Percentiles rank a stretch among this genome's conserved stretches.
Conservation (phyloP, 169 alveolate genomes). For the Blepharisma undulans region DNA sequence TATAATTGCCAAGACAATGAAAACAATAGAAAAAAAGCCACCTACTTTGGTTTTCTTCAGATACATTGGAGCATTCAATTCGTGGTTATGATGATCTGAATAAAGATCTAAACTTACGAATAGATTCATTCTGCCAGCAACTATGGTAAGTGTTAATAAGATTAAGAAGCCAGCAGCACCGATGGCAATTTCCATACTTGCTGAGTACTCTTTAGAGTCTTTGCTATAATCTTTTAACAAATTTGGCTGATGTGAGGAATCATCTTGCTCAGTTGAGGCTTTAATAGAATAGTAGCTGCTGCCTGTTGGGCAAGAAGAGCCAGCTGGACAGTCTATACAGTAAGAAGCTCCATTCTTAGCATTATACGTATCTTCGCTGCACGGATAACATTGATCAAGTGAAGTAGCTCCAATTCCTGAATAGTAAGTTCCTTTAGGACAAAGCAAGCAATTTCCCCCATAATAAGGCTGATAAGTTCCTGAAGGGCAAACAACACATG, state of each 20-base stretch:
- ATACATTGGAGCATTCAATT: background rate
- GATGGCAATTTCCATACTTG: background rate
- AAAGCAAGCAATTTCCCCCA: background rate
- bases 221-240: background rate
- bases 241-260: background rate
- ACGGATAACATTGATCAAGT: background rate
- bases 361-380: background rate
- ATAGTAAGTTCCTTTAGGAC: background rate
- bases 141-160: background rate
- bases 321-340: background rate
- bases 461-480: background rate
- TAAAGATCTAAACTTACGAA: background rate
- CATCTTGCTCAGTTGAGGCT: too few relatives aligned
- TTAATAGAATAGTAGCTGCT: background rate
- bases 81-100: conserved; percentile 19
- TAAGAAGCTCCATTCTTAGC: background rate
- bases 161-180: background rate
- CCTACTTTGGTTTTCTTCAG: conserved; percentile 10
- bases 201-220: too few relatives aligned
- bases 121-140: background rate
- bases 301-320: background rate
- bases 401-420: background rate
- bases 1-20: background rate
- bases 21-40: conserved; percentile 25
- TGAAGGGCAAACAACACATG: background rate